phyloP scores from a whole-genome alignment of 1,284 basidiomycete species.

The Cutaneotrichosporon sp. region DNA sequence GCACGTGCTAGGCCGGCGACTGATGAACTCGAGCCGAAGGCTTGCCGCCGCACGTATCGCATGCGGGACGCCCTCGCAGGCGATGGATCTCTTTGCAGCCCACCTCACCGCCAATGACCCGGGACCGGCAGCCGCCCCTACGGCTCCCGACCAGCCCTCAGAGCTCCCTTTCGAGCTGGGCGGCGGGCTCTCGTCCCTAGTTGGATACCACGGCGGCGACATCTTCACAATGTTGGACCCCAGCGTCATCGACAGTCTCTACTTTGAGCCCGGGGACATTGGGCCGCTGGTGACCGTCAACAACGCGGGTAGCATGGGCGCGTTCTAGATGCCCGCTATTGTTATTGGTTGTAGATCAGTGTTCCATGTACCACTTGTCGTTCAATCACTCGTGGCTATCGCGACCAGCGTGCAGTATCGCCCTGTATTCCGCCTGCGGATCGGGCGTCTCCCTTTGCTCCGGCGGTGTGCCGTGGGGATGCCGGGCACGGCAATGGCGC shows the following conservation, averaged over 20 bases:
- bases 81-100: background rate
- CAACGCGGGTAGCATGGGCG: too few relatives aligned
- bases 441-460: too few relatives aligned
- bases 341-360: too few relatives aligned
- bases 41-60: conserved; percentile 7
- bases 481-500: too few relatives aligned
- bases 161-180: conserved; percentile 3
- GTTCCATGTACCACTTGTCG: too few relatives aligned
- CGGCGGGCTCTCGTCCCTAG: background rate
- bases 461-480: too few relatives aligned
- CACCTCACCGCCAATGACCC: background rate
- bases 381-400: too few relatives aligned
- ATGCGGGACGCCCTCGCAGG: background rate
- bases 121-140: rapidly evolving
- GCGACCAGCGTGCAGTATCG: too few relatives aligned
- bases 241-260: background rate
- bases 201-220: background rate
- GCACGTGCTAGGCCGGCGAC: conserved; percentile 20
- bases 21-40: conserved; percentile 21
- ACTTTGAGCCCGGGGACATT: background rate
- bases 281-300: too few relatives aligned
- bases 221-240: background rate
- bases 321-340: too few relatives aligned
- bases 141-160: background rate
- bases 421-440: too few relatives aligned